Percentiles rank a stretch among this genome's conserved stretches.
Evolutionary conservation across 148 eudicot genomes (phyloP).

Genomic region (Cornus suecica): DNA sequence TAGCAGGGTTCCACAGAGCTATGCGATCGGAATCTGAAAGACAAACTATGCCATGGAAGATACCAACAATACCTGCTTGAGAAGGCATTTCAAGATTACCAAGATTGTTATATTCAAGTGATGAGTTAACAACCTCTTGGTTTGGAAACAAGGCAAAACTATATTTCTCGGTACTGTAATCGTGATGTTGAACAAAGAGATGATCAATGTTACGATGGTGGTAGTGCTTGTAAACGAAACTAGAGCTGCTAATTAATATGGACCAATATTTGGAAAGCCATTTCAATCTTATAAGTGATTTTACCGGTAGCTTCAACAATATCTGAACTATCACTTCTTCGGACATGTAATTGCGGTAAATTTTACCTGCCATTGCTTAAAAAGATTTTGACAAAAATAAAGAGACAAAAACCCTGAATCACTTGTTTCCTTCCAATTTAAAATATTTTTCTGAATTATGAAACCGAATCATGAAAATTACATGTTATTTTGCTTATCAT

Average conservation of each 20-base stretch:
- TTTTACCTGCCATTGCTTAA: not conserved
- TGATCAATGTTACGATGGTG: not conserved
- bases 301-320: not conserved
- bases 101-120: not conserved
- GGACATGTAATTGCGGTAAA: too few relatives aligned
- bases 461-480: too few relatives aligned
- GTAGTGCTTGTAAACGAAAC: slow-evolving; percentile 3
- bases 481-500: too few relatives aligned
- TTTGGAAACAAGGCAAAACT: not conserved
- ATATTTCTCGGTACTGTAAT: too few relatives aligned
- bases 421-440: too few relatives aligned
- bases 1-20: not conserved
- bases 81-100: not conserved
- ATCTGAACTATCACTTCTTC: not conserved
- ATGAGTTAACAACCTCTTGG: too few relatives aligned
- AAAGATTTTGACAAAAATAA: too few relatives aligned
- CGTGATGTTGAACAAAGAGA: not conserved
- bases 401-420: too few relatives aligned
- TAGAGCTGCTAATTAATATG: not conserved
- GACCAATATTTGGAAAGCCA: slow-evolving; percentile 9
- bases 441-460: too few relatives aligned
- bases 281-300: slow-evolving; percentile 6
- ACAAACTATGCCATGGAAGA: not conserved
- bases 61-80: not conserved
- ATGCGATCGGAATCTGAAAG: not conserved